Conservation (phyloP, 2,329 filamentous ascomycete genomes). For the Grosmannia serpens region DNA sequence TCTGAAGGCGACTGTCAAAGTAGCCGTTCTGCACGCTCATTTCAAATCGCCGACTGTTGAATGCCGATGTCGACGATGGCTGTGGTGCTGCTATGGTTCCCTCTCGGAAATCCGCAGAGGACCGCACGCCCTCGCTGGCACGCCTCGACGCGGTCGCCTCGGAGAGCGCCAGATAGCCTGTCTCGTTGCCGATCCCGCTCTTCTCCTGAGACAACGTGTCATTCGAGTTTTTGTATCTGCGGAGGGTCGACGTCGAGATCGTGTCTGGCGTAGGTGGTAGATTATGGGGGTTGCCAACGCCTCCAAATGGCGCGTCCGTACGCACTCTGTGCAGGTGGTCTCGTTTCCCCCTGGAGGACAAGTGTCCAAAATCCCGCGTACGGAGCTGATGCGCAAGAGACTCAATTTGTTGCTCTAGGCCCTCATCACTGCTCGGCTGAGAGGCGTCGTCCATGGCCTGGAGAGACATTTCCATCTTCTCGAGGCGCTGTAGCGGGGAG, state of each 20-base stretch:
- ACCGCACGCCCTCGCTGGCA: slow-evolving; percentile 13
- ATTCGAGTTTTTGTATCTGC: slow-evolving; percentile 36
- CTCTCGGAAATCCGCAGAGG: not conserved
- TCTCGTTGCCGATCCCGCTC: slow-evolving; percentile 16
- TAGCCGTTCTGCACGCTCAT: slow-evolving; percentile 13
- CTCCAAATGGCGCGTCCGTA: slow-evolving; percentile 31
- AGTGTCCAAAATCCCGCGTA: slow-evolving; percentile 13
- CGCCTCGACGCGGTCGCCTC: slow-evolving; percentile 17
- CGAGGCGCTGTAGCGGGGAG: slow-evolving; percentile 40
- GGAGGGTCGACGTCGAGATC: slow-evolving; percentile 43
- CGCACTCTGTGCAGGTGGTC: slow-evolving; percentile 35
- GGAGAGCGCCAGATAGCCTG: slow-evolving; percentile 20
- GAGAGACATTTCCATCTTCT: slow-evolving; percentile 26
- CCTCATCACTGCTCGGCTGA: slow-evolving; percentile 18
- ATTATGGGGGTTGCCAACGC: slow-evolving; percentile 28
- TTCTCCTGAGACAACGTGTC: slow-evolving; percentile 31
- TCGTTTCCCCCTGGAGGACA: slow-evolving; percentile 31
- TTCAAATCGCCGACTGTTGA: slow-evolving; percentile 19
- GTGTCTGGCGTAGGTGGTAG: slow-evolving; percentile 50
- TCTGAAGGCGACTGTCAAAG: slow-evolving; percentile 18
- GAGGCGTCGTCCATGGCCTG: slow-evolving; percentile 18
- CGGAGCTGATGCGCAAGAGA: slow-evolving; percentile 10
- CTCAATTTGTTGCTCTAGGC: slow-evolving; percentile 12
- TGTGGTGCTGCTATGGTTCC: slow-evolving; percentile 11
- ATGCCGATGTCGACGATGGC: slow-evolving; percentile 20